Evolutionary conservation across 2,329 filamentous ascomycete species (phyloP), one percentile per base, ranked within the genome.

Genomic region (Fusarium incarnatum): DNA sequence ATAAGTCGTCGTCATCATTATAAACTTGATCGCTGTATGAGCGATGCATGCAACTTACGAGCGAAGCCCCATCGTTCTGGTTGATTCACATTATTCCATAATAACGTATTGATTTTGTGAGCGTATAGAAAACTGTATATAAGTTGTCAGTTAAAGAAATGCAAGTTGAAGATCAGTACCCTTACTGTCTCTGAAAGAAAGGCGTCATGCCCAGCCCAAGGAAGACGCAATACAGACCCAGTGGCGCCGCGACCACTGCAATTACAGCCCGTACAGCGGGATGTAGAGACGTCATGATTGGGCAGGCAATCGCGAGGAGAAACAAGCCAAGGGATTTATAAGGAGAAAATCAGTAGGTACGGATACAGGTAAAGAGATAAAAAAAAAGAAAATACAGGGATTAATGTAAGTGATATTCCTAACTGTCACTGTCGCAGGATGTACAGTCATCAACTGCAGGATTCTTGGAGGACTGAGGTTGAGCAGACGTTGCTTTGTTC

Each of bases 21-120:
- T 41, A 37, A 37, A 22, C 30, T 28, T 53, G 49, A 20, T 59
- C 23, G 11, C 16, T 32, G 22, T 62, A 44, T 23, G 15, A 20
- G 37, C 45, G 28, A 32, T 30, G 42, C 6, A 34, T 56, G 42
- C 8, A 57, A 74, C 78, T 62, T 79, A 95, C 93, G 92, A 56
- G 93, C 89, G 79, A 97, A 98, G 0, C 94, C 94, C 85, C 94
- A 97, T 71, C 87, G 86, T 77, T 97, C 92, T 0, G 94, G 93
- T 63, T 89, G 85, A 67, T 94, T 88, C 45, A 94, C 79, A 77
- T 97, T 88, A 70, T 91, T 85, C 87, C 89, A 94, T 78, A 86
- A 88, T 5, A 88, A 84, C 5, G 90, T 91, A 68, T 94, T 91
- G 71, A 97, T 79, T 67, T 91, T 92, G 80, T 98, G 91, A 28